phyloP scores from a whole-genome alignment of 805 yeast genomes.

The Candida saitoana region DNA sequence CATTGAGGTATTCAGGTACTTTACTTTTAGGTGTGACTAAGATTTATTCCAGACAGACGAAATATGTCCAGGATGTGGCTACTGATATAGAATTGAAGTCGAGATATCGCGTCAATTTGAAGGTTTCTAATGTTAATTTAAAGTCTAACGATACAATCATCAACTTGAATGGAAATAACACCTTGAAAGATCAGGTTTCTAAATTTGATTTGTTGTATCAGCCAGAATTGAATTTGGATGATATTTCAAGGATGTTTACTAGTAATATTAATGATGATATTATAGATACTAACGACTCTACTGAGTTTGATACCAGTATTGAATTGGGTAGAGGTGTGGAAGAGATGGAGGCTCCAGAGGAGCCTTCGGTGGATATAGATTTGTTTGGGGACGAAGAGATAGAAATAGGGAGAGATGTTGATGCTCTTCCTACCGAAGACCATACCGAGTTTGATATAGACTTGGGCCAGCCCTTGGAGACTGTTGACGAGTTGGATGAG shows the following conservation, averaged over 20 bases:
- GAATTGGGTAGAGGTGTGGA: constrained; percentile 55
- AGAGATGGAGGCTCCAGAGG: constrained; percentile 6
- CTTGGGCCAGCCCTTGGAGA: constrained; percentile 42
- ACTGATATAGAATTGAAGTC: constrained; percentile 62
- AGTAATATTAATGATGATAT: constrained; percentile 3
- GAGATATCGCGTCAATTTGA: constrained; percentile 31
- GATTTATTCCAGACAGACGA: constrained; percentile 82
- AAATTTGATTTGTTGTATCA: constrained; percentile 69
- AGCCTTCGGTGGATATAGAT: not conserved
- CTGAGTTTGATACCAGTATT: constrained; percentile 50
- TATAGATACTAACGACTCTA: constrained; percentile 6
- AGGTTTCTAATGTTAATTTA: constrained; percentile 58
- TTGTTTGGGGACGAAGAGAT: constrained; percentile 19
- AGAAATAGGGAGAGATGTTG: constrained; percentile 50
- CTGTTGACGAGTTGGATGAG: constrained; percentile 16
- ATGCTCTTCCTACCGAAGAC: constrained; percentile 13
- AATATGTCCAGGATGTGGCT: constrained; percentile 78
- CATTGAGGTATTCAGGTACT: constrained; percentile 81
- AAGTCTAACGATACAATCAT: constrained; percentile 60
- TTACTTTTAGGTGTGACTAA: constrained; percentile 80
- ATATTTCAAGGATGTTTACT: constrained; percentile 4
- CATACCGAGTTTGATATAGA: constrained; percentile 19
- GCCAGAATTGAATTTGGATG: constrained; percentile 47
- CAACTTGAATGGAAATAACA: constrained; percentile 54
- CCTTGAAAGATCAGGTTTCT: constrained; percentile 74